Evolutionary conservation across 140 eudicot species (phyloP), one percentile per base, ranked within the genome.

Genomic region (Oenanthe javanica): DNA sequence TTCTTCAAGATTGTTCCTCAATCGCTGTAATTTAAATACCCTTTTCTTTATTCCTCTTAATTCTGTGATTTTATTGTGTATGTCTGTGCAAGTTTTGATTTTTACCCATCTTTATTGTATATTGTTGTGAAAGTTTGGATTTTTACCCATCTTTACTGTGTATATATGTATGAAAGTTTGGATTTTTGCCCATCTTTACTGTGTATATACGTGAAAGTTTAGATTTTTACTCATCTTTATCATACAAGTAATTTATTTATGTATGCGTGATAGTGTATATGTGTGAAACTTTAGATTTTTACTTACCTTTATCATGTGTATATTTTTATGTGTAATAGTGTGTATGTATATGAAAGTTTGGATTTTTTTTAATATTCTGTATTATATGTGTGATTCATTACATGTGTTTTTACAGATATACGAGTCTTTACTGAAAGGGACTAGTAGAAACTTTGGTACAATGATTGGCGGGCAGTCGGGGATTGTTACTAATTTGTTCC

Each of bases 371-470:
- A 11, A 15, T 66, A 9, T 12, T 66, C 42, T 67, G 14, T 67
- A 25, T 12, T 67, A 1, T 31, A 31, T 31, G 45, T 36, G 21
- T 27, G 46, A 5, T 67, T 18, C 14, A 1, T 57, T 57, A 11
- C 18, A 14, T 21, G n/a, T 57, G 49, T 77, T 79, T n/a, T 51
- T 47, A 76, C 82, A 92, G 97, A n/a, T 88, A 59, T 77, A 84
- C 77, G 87, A 84, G 57, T 84, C 85, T 45, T 75, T 89, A 74
- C 64, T 87, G 59, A 71, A 81, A 79, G 87, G 87, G 74, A 85
- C 86, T 81, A 77, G 59, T 79, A 83, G 97, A 82, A 82, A 87
- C 72, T 87, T 82, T 77, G 82, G 92, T 31, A 80, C 93, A 31
- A 78, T 70, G 69, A 81, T 82, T 76, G 82, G 70, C 18, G 79